Evolutionary conservation across 345 rosid genomes (phyloP), one percentile per base, ranked within the genome.

Genomic region (Melaleuca alternifolia): DNA sequence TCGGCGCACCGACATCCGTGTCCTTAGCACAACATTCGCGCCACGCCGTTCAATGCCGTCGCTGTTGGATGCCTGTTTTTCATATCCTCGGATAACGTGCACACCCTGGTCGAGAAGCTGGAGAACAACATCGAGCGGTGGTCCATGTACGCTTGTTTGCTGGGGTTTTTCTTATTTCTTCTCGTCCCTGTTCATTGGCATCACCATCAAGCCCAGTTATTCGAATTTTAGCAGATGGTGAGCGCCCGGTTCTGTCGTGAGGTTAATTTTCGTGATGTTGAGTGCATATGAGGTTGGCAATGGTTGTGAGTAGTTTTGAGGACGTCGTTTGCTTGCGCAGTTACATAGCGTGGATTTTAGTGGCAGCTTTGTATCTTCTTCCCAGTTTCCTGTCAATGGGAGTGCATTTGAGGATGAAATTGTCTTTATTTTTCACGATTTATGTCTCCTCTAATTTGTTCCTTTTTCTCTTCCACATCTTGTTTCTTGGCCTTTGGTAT

Each of bases 311-410:
- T 71, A 12, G 46, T 33, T 71, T 41, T 71, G 79, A 71, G 79
- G 24, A 71, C 79, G 79, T 71, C 79, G 84, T 23, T 85, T 84
- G 51, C 28, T 86, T 90, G 54, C 91, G 92, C 89, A 97, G 99
- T 99, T 97, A 97, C 89, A 93, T 95, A 79, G 98, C 96, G 79
- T 97, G 99, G 99, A 96, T 97, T 92, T 94, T 95, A 91, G 94
- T 96, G 88, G 99, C 99, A 41, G 98, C 99, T 90, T 53, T 96
- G 91, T 97, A 97, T 90, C 99, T 96, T 92, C 98, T 97, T 88
- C 99, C 99, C 65, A 97, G 98, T 93, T 96, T 97, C 91, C 99
- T 93, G 93, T 96, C 99, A 85, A 97, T 97, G 99, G 99, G 99
- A 91, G 92, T 97, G 87, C 99, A 97, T 91, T 85, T 97, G 96